Conservation (phyloP, 345 rosid species). For the Rhizophora mangle region DNA sequence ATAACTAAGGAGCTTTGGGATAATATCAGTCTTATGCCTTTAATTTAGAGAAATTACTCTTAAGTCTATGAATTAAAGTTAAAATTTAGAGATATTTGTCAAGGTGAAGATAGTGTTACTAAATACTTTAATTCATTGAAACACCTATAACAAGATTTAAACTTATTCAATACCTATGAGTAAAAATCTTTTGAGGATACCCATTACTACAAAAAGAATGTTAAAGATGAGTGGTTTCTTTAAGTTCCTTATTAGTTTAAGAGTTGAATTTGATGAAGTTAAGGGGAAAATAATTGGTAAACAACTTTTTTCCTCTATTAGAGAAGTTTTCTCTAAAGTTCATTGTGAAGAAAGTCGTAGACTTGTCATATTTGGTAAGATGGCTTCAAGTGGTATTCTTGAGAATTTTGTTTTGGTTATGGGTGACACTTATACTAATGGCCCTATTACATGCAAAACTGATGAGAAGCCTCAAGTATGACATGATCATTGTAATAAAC, state of each 20-base stretch:
- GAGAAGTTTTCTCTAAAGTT: slow-evolving; percentile 2
- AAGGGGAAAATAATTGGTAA: slow-evolving; percentile 5
- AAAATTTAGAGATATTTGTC: background rate
- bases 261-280: slow-evolving; percentile 10
- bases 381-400: background rate
- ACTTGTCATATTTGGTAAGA: background rate
- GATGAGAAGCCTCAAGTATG: background rate
- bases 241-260: slow-evolving; percentile 1
- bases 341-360: background rate
- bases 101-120: slow-evolving; percentile 8
- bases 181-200: background rate
- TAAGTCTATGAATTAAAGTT: background rate
- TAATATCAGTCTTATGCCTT: slow-evolving; percentile 1
- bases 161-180: slow-evolving; percentile 11
- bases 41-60: slow-evolving; percentile 1
- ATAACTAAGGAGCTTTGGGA: slow-evolving; percentile 18
- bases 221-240: background rate
- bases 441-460: background rate
- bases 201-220: background rate
- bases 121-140: slow-evolving; percentile 11
- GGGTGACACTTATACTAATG: background rate
- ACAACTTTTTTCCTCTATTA: slow-evolving; percentile 1
- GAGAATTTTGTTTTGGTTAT: background rate
- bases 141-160: slow-evolving; percentile 9
- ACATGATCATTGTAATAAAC: slow-evolving; percentile 7